These are phyloP conservation scores for Trypanosoma grayi DNA, from an alignment of 208 protist species.

Conservation along the genomic window DNA sequence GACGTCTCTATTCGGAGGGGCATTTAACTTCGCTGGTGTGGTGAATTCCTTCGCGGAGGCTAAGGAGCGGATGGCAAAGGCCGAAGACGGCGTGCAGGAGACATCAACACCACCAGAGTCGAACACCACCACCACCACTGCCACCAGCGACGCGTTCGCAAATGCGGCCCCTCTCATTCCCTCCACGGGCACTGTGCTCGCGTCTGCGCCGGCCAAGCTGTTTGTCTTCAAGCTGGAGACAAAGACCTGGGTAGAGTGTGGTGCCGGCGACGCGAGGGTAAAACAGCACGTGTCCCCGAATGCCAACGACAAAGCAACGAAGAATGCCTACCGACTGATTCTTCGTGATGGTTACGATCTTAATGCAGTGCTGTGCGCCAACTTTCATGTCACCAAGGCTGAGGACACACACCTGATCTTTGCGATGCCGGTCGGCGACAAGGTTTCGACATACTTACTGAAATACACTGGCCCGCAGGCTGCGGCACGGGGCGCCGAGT, in stretches of 20 bases:
- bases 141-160: slow-evolving; percentile 20
- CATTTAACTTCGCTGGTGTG: slow-evolving; percentile 62
- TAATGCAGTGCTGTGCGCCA: slow-evolving; percentile 49
- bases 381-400: slow-evolving; percentile 44
- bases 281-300: slow-evolving; percentile 31
- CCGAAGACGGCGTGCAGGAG: slow-evolving; percentile 11
- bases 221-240: slow-evolving; percentile 61
- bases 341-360: slow-evolving; percentile 82
- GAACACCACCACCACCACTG: neutral
- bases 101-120: neutral
- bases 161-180: slow-evolving; percentile 14
- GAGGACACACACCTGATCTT: slow-evolving; percentile 60
- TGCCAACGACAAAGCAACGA: slow-evolving; percentile 21
- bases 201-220: slow-evolving; percentile 49
- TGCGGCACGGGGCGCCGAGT: slow-evolving; percentile 43
- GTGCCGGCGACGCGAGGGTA: slow-evolving; percentile 65
- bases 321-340: slow-evolving; percentile 55
- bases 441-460: slow-evolving; percentile 53
- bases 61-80: slow-evolving; percentile 49
- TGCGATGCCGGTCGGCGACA: slow-evolving; percentile 31
- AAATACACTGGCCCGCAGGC: slow-evolving; percentile 61
- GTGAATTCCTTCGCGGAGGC: slow-evolving; percentile 74
- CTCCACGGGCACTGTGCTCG: slow-evolving; percentile 44
- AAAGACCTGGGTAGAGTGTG: slow-evolving; percentile 64
- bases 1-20: slow-evolving; percentile 15